These are phyloP conservation scores for Penicillium sp. DNA, from an alignment of 2,329 filamentous ascomycete genomes.

Conservation along the genomic window DNA sequence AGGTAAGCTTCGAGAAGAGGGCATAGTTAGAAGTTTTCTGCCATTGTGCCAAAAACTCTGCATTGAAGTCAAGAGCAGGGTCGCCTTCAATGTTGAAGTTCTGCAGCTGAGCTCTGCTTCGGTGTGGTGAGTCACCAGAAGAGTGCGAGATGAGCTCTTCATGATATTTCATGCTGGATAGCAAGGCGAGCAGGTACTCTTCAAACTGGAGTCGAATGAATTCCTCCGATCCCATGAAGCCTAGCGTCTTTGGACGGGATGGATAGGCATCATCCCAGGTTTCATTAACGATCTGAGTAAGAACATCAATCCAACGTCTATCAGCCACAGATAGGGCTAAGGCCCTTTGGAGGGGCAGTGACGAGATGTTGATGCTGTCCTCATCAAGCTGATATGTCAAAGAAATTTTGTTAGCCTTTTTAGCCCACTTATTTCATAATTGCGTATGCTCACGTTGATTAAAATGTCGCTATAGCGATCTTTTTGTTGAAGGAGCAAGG, in stretches of 20 bases:
- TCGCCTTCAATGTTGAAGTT: slow-evolving; percentile 70
- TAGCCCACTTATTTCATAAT: not conserved
- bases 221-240: slow-evolving; percentile 93
- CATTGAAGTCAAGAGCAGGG: slow-evolving; percentile 77
- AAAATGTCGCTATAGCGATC: slow-evolving; percentile 95
- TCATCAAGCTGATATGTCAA: slow-evolving; percentile 70
- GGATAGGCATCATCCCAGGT: slow-evolving; percentile 96
- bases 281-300: slow-evolving; percentile 89
- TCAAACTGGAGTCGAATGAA: slow-evolving; percentile 97
- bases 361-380: slow-evolving; percentile 78
- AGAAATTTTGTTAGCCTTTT: not conserved
- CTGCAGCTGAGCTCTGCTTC: slow-evolving; percentile 53
- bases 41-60: slow-evolving; percentile 87
- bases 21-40: slow-evolving; percentile 84
- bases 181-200: slow-evolving; percentile 86
- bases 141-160: slow-evolving; percentile 58
- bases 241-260: slow-evolving; percentile 85
- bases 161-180: slow-evolving; percentile 88
- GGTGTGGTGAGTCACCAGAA: slow-evolving; percentile 43
- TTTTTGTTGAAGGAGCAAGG: slow-evolving; percentile 85
- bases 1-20: slow-evolving; percentile 75
- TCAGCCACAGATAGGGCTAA: slow-evolving; percentile 81
- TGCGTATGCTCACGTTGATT: slow-evolving; percentile 63
- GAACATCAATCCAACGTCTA: slow-evolving; percentile 91
- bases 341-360: slow-evolving; percentile 71